These are phyloP conservation scores for Pythium insidiosum DNA, from an alignment of 352 stramenopile species.

Conservation along the genomic window DNA sequence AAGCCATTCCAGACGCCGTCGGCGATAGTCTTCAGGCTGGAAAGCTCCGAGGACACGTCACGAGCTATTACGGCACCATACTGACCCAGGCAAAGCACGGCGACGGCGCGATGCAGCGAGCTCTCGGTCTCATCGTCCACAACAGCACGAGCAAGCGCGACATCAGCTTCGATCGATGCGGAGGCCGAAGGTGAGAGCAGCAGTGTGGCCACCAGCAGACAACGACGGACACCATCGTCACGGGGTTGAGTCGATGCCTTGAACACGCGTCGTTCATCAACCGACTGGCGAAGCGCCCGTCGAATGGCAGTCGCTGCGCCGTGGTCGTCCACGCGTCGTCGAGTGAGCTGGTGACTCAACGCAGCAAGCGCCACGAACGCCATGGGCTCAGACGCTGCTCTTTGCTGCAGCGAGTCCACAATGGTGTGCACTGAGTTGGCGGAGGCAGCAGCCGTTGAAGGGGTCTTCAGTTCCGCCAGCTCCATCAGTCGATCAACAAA, in stretches of 20 bases:
- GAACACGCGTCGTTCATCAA: slow-evolving; percentile 10
- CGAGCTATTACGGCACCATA: background rate
- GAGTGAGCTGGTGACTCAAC: background rate
- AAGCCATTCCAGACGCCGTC: background rate
- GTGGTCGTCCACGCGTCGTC: background rate
- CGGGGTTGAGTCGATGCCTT: background rate
- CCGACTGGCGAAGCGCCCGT: background rate
- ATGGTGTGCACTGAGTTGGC: slow-evolving; percentile 1
- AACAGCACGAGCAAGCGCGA: background rate
- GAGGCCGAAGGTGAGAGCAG: background rate
- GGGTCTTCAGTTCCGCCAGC: slow-evolving; percentile 5
- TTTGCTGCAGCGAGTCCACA: background rate
- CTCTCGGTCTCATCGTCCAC: background rate
- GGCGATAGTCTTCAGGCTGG: background rate
- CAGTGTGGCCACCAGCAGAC: no score
- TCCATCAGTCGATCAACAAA: slow-evolving; percentile 7
- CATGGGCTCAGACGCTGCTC: background rate
- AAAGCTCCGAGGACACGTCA: background rate
- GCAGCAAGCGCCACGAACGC: background rate
- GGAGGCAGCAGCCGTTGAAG: slow-evolving; percentile 5
- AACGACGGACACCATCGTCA: no score
- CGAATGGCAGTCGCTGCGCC: background rate
- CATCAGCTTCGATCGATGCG: background rate
- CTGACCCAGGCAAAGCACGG: background rate
- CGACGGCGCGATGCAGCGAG: background rate